Evolutionary conservation across 257 asterid species (phyloP).

Genomic region (Nicotiana knightiana): DNA sequence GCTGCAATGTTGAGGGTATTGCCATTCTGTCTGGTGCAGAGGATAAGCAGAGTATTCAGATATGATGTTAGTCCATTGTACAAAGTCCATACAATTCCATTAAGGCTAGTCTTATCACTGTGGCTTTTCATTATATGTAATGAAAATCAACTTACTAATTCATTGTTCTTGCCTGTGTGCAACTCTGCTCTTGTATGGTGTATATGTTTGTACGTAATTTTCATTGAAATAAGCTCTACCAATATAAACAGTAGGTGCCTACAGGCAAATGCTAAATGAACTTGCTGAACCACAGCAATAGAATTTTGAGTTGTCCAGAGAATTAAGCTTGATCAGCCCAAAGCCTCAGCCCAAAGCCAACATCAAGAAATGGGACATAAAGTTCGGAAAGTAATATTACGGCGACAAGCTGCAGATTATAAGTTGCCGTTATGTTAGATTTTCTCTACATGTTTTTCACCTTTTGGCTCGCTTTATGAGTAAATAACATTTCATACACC

Average conservation of each 20-base stretch:
- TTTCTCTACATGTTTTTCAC: too few relatives aligned
- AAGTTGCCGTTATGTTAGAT: background rate
- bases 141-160: background rate
- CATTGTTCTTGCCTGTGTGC: background rate
- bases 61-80: background rate
- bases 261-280: background rate
- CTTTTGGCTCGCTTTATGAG: background rate
- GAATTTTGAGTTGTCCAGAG: too few relatives aligned
- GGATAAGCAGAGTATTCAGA: background rate
- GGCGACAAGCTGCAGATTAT: too few relatives aligned
- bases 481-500: background rate
- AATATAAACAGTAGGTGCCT: background rate
- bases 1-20: background rate
- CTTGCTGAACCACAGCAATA: too few relatives aligned
- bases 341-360: too few relatives aligned
- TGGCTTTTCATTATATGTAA: background rate
- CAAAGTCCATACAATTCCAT: background rate
- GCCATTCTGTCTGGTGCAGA: background rate
- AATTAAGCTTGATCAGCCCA: too few relatives aligned
- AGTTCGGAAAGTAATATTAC: too few relatives aligned
- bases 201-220: background rate
- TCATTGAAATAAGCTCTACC: background rate
- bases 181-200: background rate
- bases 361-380: too few relatives aligned
- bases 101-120: background rate